A percentile compares a stretch with the other conserved stretches of the same genome.
Conservation (phyloP, 2,329 filamentous ascomycete genomes). For the Paecilomyces fulvus region DNA sequence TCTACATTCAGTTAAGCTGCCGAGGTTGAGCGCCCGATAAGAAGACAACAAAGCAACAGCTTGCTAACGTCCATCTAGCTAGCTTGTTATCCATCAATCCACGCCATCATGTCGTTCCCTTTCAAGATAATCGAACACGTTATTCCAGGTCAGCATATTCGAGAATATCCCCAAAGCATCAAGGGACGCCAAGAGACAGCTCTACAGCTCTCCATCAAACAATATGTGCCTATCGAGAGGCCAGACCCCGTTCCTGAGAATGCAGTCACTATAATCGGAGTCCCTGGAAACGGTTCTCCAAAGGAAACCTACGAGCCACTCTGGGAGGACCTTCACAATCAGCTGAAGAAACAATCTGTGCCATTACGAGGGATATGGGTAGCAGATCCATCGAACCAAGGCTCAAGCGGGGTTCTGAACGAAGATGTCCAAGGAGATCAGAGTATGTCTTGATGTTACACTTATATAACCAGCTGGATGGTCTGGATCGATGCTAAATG, state of each 20-base stretch:
- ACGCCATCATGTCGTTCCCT: neutral
- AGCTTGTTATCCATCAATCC: too few species aligned
- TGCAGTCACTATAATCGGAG: conserved; percentile 7
- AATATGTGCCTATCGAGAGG: conserved; percentile 46
- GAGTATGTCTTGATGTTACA: conserved; percentile 2
- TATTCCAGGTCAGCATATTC: conserved; percentile 43
- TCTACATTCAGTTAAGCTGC: too few species aligned
- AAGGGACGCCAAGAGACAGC: conserved; percentile 42
- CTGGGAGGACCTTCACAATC: conserved; percentile 64
- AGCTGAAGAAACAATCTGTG: conserved; percentile 47
- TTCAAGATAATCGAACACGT: conserved; percentile 38
- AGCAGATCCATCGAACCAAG: conserved; percentile 70
- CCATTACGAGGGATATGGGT: conserved; percentile 72
- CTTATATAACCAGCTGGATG: neutral
- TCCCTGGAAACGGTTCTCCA: conserved; percentile 7
- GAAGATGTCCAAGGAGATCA: conserved; percentile 65
- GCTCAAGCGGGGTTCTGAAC: conserved; percentile 64
- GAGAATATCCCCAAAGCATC: conserved; percentile 44
- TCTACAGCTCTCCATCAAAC: conserved; percentile 45
- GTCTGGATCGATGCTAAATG: too few species aligned
- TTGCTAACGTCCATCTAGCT: too few species aligned
- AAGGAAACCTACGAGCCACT: conserved; percentile 78
- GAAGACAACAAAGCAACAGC: too few species aligned
- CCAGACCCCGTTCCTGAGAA: conserved; percentile 33
- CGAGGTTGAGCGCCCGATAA: too few species aligned